These are phyloP conservation scores for Aspergillus sp. DNA, from an alignment of 2,329 filamentous ascomycete genomes.

Conservation along the genomic window DNA sequence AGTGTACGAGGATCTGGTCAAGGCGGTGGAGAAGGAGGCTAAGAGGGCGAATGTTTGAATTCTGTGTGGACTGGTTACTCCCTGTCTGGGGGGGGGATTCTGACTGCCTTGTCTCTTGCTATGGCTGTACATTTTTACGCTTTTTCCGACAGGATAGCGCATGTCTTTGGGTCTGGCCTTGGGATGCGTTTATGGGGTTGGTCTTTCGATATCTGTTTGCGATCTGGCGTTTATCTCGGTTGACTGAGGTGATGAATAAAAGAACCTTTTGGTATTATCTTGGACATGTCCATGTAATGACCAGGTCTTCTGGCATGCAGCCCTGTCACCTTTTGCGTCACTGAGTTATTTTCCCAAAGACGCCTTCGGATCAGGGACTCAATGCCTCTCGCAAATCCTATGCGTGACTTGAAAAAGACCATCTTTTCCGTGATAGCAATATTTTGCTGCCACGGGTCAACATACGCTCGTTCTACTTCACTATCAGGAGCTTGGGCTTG, in stretches of 20 bases:
- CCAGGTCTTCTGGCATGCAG: no score
- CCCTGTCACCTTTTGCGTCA: no score
- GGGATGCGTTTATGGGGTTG: conserved; percentile 22
- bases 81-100: conserved; percentile 18
- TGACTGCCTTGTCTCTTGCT: conserved; percentile 13
- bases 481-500: no score
- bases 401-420: no score
- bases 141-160: conserved; percentile 27
- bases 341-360: no score
- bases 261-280: no score
- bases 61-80: conserved; percentile 11
- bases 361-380: no score
- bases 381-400: no score
- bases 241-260: background rate
- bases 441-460: no score
- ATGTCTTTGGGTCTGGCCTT: conserved; percentile 32
- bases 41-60: conserved; percentile 46
- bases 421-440: no score
- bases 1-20: conserved; percentile 48
- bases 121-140: conserved; percentile 29
- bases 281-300: no score
- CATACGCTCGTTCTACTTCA: no score
- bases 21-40: conserved; percentile 50
- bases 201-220: conserved; percentile 27
- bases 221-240: conserved; percentile 23